These are phyloP conservation scores for Aureobasidium melanogenum DNA, from an alignment of 2,329 filamentous ascomycete species.

Conservation along the genomic window DNA sequence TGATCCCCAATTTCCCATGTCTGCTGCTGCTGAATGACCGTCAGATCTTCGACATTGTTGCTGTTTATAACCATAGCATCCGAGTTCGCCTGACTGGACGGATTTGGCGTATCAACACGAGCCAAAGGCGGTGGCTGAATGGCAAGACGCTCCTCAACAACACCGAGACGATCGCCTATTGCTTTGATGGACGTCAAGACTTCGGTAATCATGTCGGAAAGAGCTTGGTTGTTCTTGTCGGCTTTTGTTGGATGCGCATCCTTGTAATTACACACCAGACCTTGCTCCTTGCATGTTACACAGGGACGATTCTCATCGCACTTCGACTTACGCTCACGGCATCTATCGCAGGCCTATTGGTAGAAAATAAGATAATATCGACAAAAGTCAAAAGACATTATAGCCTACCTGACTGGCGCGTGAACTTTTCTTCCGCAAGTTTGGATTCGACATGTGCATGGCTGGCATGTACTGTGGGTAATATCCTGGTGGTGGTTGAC, in stretches of 20 bases:
- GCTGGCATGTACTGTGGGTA: conserved; percentile 3
- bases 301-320: conserved; percentile 83
- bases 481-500: conserved; percentile 19
- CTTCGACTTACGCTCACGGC: conserved; percentile 79
- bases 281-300: conserved; percentile 79
- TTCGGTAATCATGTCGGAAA: conserved; percentile 30
- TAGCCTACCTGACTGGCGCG: conserved; percentile 11
- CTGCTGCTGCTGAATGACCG: not conserved
- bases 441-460: conserved; percentile 5
- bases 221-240: conserved; percentile 31
- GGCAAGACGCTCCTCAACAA: conserved; percentile 18
- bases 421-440: conserved; percentile 12
- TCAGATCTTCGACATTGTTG: not conserved
- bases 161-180: conserved; percentile 23
- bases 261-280: conserved; percentile 74
- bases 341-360: conserved; percentile 76
- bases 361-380: conserved; percentile 9
- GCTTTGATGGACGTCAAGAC: conserved; percentile 37
- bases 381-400: conserved; percentile 2
- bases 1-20: conserved; percentile 52
- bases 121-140: not conserved
- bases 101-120: conserved; percentile 9
- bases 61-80: conserved; percentile 7
- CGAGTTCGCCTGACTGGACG: not conserved
- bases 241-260: conserved; percentile 70